Evolutionary conservation across 2,329 filamentous ascomycete genomes (phyloP).

Genomic region (Ophiocordyceps australis): DNA sequence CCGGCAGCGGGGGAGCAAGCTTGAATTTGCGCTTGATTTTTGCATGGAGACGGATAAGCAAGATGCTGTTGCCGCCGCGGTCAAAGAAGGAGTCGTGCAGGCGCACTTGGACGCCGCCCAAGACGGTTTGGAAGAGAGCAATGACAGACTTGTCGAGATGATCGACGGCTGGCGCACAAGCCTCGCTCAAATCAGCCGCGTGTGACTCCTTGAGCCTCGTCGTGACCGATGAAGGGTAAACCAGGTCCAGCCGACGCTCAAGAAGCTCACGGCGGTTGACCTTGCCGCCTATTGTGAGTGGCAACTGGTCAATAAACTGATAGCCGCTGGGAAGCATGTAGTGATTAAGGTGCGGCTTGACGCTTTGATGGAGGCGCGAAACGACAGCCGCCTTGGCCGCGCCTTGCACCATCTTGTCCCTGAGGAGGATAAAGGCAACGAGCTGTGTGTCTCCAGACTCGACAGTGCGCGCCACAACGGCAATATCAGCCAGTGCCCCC

Average conservation of each 20-base stretch:
- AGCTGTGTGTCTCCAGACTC: conserved; percentile 7
- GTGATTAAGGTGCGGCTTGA: conserved; percentile 7
- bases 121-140: conserved; percentile 5
- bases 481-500: conserved; percentile 4
- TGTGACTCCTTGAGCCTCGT: neutral
- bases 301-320: conserved; percentile 5
- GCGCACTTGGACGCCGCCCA: conserved; percentile 4
- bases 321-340: conserved; percentile 10
- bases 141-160: conserved; percentile 6
- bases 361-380: conserved; percentile 5
- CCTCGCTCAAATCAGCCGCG: neutral
- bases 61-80: conserved; percentile 8
- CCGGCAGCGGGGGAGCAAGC: conserved; percentile 7
- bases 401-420: conserved; percentile 2
- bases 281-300: conserved; percentile 8
- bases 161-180: neutral
- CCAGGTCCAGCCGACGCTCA: conserved; percentile 4
- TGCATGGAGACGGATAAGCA: conserved; percentile 8
- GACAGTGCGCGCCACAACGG: conserved; percentile 6
- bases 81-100: conserved; percentile 8
- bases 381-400: conserved; percentile 4
- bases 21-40: conserved; percentile 9
- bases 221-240: conserved; percentile 3
- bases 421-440: conserved; percentile 7
- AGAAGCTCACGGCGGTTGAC: conserved; percentile 7